Percentiles rank a stretch among this genome's conserved stretches.
Evolutionary conservation across 176 grass and related monocot species (phyloP).

Genomic region (Bothriochloa decipiens): DNA sequence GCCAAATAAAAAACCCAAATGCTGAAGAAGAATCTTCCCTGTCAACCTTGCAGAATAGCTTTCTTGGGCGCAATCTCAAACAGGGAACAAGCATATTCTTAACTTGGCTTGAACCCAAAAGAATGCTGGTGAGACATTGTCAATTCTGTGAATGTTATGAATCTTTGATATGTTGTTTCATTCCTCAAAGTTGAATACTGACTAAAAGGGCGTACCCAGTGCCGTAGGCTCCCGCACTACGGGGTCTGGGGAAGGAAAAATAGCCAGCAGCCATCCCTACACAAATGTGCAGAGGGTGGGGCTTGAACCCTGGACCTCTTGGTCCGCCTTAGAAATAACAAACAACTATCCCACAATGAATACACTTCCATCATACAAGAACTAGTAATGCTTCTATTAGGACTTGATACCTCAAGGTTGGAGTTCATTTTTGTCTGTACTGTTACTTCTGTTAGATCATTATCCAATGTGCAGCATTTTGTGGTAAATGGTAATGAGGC

Average conservation of each 20-base stretch:
- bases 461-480: background rate
- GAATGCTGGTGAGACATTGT: slow-evolving; percentile 68
- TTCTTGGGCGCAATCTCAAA: slow-evolving; percentile 71
- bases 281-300: no score
- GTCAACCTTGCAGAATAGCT: slow-evolving; percentile 63
- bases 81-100: slow-evolving; percentile 70
- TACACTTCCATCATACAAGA: background rate
- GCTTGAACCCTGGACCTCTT: no score
- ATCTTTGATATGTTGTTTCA: background rate
- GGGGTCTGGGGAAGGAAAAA: no score
- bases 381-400: slow-evolving; percentile 7
- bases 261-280: no score
- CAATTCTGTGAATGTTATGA: slow-evolving; percentile 9
- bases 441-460: background rate
- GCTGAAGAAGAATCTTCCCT: slow-evolving; percentile 61
- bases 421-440: background rate
- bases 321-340: slow-evolving; percentile 24
- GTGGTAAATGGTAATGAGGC: background rate
- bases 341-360: slow-evolving; percentile 12
- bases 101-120: slow-evolving; percentile 75
- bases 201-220: no score
- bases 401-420: background rate
- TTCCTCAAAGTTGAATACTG: slow-evolving; percentile 1
- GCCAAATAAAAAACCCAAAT: slow-evolving; percentile 58
- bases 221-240: no score